Base-by-base conservation (phyloP, 139 green algal species). In the Chlamydomonas applanata region DNA sequence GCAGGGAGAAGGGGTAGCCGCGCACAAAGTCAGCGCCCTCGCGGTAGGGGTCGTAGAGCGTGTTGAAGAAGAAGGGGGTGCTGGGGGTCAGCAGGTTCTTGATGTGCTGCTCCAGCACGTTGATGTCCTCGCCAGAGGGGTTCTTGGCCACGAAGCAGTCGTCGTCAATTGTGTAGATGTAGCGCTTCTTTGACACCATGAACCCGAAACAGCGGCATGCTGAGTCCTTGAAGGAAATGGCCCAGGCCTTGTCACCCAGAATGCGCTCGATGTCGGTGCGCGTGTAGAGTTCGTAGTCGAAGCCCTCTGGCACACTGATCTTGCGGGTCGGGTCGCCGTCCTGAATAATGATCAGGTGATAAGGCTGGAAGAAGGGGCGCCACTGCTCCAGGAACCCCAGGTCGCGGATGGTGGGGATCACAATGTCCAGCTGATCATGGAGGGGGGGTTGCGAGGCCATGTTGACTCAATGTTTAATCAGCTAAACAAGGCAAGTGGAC, bases 21-120 rank as follows among this genome's bases (percentile, higher is more conserved):
- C 92, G 89, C 4, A 96, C 91, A 79, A 86, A 86, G 69, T 83
- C 81, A 44, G 69, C 77, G 62, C 36, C 82, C 66, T 88, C 78
- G 1, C 84, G 74, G 85, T 94, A 98, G 1, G 94, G 94, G 73
- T 98, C 94, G 82, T 98, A 98, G 56, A 98, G 86, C 0, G 95
- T 98, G 88, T 98, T 98, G 90, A 99, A 98, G 85, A 98, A 98
- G 84, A 92, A 94, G 1, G 95, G 95, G 0, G 95, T 98, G 14
- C 94, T 93, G 17, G 95, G 95, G 5, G 85, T 89, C 7, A 95
- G 80, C 72, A 98, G 79, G 84, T 98, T 98, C 34, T 86, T 87
- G 73, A 98, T 94, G 87, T 98, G 95, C 91, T 98, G 94, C 85
- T 95, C 77, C 75, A 98, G 78, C 2, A 95, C 94, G 78, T 98